Evolutionary conservation across 257 asterid species (phyloP).

Genomic region (Mentha longifolia): DNA sequence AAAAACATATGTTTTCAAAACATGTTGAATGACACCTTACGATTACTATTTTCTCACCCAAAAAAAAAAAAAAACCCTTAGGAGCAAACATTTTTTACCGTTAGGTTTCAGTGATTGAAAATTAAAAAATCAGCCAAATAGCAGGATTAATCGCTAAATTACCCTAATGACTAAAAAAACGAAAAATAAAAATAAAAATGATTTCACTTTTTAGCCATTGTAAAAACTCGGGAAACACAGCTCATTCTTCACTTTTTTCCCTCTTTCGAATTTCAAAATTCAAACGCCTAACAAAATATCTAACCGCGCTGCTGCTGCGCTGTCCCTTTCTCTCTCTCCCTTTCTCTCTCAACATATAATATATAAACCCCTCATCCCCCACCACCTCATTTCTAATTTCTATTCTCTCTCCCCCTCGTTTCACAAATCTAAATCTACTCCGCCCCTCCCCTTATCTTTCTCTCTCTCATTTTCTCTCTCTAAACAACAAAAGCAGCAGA

Average conservation of each 20-base stretch:
- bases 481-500: not conserved
- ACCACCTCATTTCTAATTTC: not conserved
- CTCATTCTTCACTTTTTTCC: conserved; percentile 21
- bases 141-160: not conserved
- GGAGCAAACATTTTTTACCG: too few species aligned
- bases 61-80: too few species aligned
- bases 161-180: not conserved
- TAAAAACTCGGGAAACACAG: conserved; percentile 11
- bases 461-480: not conserved
- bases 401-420: conserved; percentile 1
- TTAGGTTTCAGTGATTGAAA: too few species aligned
- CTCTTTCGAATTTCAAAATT: conserved; percentile 37
- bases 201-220: too few species aligned
- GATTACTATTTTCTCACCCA: too few species aligned
- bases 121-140: not conserved
- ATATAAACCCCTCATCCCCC: conserved; percentile 20
- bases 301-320: conserved; percentile 26
- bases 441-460: not conserved
- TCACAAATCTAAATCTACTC: not conserved
- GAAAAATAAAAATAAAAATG: not conserved
- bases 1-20: too few species aligned
- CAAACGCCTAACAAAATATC: conserved; percentile 12
- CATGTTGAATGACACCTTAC: too few species aligned
- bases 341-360: conserved; percentile 26
- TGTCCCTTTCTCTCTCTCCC: conserved; percentile 21